A percentile compares a stretch with the other conserved stretches of the same genome.
Conservation (phyloP, 352 stramenopile species). For the Pythium chondricola region DNA sequence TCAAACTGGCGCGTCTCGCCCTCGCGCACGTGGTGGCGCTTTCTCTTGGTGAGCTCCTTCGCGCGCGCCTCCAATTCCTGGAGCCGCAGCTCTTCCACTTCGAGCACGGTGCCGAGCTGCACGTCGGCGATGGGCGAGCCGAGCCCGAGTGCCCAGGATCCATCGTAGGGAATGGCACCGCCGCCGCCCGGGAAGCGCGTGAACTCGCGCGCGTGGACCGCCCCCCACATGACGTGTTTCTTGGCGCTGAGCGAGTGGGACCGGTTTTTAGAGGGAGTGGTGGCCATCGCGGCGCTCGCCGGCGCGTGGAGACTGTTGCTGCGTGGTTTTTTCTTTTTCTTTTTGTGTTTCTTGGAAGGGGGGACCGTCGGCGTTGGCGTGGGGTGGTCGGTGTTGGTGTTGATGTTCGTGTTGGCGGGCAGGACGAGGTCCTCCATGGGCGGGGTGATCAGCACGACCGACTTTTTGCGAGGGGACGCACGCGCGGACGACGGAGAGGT, state of each 20-base stretch:
- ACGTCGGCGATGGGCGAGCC: conserved; percentile 56
- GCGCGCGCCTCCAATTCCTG: conserved; percentile 44
- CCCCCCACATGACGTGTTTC: conserved; percentile 77
- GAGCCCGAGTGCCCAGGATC: conserved; percentile 75
- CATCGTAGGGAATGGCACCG: conserved; percentile 69
- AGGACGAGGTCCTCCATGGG: not conserved
- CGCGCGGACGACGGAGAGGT: not conserved
- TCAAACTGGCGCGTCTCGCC: conserved; percentile 81
- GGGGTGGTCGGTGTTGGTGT: too few relatives aligned
- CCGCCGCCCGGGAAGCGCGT: conserved; percentile 72
- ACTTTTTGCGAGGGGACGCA: not conserved
- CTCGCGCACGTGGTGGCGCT: conserved; percentile 42
- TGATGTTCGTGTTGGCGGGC: too few relatives aligned
- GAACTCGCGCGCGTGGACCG: conserved; percentile 67
- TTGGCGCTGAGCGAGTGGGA: conserved; percentile 52
- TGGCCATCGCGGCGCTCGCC: conserved; percentile 18
- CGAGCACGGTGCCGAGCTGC: conserved; percentile 58
- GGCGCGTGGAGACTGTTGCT: conserved; percentile 64
- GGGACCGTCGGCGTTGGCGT: not conserved
- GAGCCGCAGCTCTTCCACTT: conserved; percentile 50
- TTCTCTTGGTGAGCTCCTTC: conserved; percentile 57
- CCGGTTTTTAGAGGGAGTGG: conserved; percentile 35
- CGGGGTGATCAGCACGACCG: not conserved
- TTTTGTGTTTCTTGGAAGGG: conserved; percentile 62
- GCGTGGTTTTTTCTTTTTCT: conserved; percentile 61